phyloP scores from a whole-genome alignment of 164 flowering plant genomes.

The Magnolia officinalis region DNA sequence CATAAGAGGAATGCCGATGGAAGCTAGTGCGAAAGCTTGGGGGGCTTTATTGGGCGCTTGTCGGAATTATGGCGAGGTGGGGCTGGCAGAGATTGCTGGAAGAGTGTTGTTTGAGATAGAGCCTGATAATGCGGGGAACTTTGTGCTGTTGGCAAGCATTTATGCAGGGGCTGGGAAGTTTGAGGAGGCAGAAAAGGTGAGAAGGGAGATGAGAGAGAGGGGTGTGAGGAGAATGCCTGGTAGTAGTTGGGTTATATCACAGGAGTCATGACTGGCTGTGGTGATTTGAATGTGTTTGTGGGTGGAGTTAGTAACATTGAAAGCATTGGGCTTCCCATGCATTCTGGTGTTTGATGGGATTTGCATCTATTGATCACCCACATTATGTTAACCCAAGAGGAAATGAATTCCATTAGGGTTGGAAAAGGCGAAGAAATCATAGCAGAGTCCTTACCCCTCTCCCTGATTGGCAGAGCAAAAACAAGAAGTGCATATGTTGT shows the following conservation, averaged over 20 bases:
- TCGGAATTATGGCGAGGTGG: slow-evolving; percentile 60
- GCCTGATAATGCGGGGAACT: slow-evolving; percentile 64
- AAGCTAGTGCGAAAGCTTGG: slow-evolving; percentile 69
- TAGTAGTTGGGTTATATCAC: slow-evolving; percentile 47
- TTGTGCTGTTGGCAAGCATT: slow-evolving; percentile 49
- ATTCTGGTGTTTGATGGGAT: not conserved
- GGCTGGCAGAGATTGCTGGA: slow-evolving; percentile 61
- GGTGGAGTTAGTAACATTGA: not conserved
- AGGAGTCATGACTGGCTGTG: not conserved
- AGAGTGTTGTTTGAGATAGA: slow-evolving; percentile 60
- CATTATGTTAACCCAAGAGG: not conserved
- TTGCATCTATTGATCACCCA: not conserved
- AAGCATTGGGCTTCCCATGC: not conserved
- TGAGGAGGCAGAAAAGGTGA: slow-evolving; percentile 58
- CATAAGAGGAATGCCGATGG: slow-evolving; percentile 49
- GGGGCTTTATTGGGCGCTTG: slow-evolving; percentile 76
- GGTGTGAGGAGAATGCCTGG: slow-evolving; percentile 59
- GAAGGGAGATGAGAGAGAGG: slow-evolving; percentile 52
- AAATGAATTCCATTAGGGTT: not conserved
- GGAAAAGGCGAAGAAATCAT: not conserved
- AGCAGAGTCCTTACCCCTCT: no score
- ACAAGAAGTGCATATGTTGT: no score
- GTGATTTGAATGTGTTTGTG: not conserved
- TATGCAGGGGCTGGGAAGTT: slow-evolving; percentile 50
- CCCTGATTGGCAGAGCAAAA: no score